Conservation (phyloP, 106 monocot genomes). For the Dendrobium nobile region DNA sequence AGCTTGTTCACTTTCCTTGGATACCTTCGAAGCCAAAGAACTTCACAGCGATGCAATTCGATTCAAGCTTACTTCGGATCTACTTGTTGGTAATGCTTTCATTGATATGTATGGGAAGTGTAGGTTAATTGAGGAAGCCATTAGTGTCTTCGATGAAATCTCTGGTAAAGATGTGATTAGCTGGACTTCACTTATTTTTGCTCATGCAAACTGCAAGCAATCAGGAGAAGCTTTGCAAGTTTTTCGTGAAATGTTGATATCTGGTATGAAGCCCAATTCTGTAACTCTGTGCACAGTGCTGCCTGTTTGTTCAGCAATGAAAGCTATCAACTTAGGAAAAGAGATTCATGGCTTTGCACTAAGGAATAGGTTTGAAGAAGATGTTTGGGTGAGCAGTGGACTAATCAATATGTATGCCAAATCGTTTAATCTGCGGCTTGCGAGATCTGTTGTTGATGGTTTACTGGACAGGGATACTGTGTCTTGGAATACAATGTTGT, state of each 20-base stretch:
- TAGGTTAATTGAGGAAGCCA: slow-evolving; percentile 27
- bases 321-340: slow-evolving; percentile 22
- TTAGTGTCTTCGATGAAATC: slow-evolving; percentile 34
- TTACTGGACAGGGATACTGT: slow-evolving; percentile 37
- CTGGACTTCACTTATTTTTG: slow-evolving; percentile 51
- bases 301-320: slow-evolving; percentile 30
- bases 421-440: slow-evolving; percentile 20
- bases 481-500: slow-evolving; percentile 56
- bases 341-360: slow-evolving; percentile 46
- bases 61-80: slow-evolving; percentile 28
- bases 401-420: slow-evolving; percentile 52
- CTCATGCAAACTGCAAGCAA: slow-evolving; percentile 21
- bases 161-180: slow-evolving; percentile 45
- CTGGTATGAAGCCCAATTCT: slow-evolving; percentile 30
- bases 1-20: slow-evolving; percentile 29
- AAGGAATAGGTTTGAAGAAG: slow-evolving; percentile 28
- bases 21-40: slow-evolving; percentile 35
- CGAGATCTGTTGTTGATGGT: slow-evolving; percentile 43
- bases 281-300: slow-evolving; percentile 52
- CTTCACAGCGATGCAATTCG: slow-evolving; percentile 41
- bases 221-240: slow-evolving; percentile 22
- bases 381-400: slow-evolving; percentile 41
- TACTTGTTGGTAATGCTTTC: slow-evolving; percentile 41
- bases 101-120: slow-evolving; percentile 70
- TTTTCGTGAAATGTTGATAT: slow-evolving; percentile 34